A percentile compares a stretch with the other conserved stretches of the same genome.
Conservation (phyloP, 225 moss, liverwort and hornwort species). For the Bryum argenteum region DNA sequence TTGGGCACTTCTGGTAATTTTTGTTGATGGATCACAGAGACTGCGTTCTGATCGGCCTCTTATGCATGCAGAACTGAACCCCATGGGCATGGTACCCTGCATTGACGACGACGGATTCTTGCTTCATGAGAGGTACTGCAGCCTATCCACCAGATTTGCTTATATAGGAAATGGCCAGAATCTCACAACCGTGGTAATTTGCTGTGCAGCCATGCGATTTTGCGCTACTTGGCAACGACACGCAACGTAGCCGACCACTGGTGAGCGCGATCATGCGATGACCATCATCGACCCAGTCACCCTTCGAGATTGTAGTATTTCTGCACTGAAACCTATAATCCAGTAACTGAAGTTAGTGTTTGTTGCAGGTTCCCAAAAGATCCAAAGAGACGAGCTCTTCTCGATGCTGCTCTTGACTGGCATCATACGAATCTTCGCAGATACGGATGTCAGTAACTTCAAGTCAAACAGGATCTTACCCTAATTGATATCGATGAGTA, state of each 20-base stretch:
- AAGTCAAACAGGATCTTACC: not conserved
- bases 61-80: conserved; percentile 32
- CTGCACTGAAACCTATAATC: too few species aligned
- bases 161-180: not conserved
- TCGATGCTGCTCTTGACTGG: conserved; percentile 46
- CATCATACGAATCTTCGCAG: conserved; percentile 39
- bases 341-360: not conserved
- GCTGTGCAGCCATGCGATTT: conserved; percentile 48
- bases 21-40: not conserved
- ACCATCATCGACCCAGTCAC: not conserved
- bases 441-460: not conserved
- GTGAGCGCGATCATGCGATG: conserved; percentile 16
- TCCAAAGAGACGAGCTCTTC: conserved; percentile 39
- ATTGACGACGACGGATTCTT: conserved; percentile 35
- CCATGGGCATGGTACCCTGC: conserved; percentile 31
- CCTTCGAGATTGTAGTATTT: not conserved
- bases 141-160: not conserved
- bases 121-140: conserved; percentile 34
- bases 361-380: conserved; percentile 42
- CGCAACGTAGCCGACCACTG: conserved; percentile 47
- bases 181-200: not conserved
- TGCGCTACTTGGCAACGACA: conserved; percentile 53
- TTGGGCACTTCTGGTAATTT: not conserved
- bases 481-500: too few species aligned
- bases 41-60: not conserved